Evolutionary conservation across 139 green algal species (phyloP).

Genomic region (Spirogloea muscicola): DNA sequence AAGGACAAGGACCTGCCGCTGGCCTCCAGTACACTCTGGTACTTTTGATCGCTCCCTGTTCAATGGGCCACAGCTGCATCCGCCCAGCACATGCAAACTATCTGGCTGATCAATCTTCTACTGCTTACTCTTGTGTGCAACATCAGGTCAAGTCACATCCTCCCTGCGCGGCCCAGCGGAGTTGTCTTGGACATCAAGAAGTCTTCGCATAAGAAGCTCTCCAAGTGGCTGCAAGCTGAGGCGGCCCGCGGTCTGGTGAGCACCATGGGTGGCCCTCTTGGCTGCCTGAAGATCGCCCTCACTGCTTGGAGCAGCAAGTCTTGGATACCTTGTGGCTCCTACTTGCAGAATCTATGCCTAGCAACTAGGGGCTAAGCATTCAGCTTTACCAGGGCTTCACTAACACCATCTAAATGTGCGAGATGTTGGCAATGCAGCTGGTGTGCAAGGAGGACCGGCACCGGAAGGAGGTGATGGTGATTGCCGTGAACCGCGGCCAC

Average conservation of each 20-base stretch:
- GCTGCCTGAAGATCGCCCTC: no score
- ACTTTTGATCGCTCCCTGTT: background rate
- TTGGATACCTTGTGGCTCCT: no score
- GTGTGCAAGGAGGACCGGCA: constrained; percentile 45
- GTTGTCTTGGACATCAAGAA: constrained; percentile 46
- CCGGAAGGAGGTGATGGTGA: constrained; percentile 39
- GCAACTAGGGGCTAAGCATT: no score
- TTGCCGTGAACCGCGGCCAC: constrained; percentile 27
- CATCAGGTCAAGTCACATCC: constrained; percentile 40
- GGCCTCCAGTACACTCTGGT: constrained; percentile 33
- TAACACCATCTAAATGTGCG: no score
- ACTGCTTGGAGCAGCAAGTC: no score
- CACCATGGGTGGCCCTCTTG: no score
- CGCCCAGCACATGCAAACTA: background rate
- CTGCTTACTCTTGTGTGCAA: background rate
- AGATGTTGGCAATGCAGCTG: no score
- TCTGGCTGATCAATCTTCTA: background rate
- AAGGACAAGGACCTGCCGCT: constrained; percentile 47
- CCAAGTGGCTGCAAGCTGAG: constrained; percentile 39
- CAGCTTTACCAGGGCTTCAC: no score
- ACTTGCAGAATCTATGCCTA: no score
- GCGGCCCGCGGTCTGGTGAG: constrained; percentile 30
- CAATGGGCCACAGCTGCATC: background rate
- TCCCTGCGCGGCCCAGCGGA: constrained; percentile 31
- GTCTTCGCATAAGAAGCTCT: constrained; percentile 49